These are phyloP conservation scores for Pyricularia sp. DNA, from an alignment of 2,329 filamentous ascomycete species.

Conservation along the genomic window DNA sequence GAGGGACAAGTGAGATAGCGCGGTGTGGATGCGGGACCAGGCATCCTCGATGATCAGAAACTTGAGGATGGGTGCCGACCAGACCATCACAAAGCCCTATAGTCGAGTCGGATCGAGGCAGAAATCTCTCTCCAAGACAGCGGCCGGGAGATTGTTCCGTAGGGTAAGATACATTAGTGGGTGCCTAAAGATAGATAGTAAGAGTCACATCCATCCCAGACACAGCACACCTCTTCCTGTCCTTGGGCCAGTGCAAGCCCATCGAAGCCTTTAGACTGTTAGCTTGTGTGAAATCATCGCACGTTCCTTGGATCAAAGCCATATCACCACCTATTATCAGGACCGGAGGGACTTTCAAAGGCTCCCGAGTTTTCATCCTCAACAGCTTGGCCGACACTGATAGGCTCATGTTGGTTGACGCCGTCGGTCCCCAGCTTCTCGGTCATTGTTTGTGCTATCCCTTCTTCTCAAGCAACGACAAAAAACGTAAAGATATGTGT, in stretches of 20 bases:
- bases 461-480: too few species aligned
- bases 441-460: too few species aligned
- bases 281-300: too few species aligned
- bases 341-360: background rate
- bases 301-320: background rate
- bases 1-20: background rate
- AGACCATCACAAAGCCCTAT: conserved; percentile 1
- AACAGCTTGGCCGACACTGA: too few species aligned
- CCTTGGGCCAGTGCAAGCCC: conserved; percentile 1
- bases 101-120: background rate
- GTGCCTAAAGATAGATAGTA: too few species aligned
- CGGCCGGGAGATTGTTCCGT: background rate
- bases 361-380: too few species aligned
- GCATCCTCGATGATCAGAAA: background rate
- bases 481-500: too few species aligned
- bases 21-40: background rate
- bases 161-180: too few species aligned
- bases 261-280: background rate
- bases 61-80: background rate
- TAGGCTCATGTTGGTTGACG: too few species aligned
- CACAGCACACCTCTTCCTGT: background rate
- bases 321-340: background rate
- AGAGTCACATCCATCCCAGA: too few species aligned
- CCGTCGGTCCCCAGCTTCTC: too few species aligned
- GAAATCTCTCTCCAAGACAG: background rate